Base-by-base conservation (phyloP, 805 yeast species). In the Dipodascopsis uninucleata region DNA sequence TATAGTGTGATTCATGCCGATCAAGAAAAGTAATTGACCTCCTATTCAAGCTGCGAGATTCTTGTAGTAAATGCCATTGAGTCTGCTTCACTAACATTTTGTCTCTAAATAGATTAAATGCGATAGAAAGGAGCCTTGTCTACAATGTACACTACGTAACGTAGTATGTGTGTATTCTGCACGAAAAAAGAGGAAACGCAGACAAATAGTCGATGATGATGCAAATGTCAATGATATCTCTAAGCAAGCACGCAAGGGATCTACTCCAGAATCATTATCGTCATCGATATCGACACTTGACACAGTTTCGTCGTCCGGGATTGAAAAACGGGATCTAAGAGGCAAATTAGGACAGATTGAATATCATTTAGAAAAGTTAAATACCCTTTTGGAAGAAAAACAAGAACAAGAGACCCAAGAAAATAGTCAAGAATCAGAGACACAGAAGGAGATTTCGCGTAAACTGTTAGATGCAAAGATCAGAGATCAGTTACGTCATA, bases 131-230 rank as follows among this genome's bases (percentile, higher is more conserved):
- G 44, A 47, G 17, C 52, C 52, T 14, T 47, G 52, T 34, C 35
- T 47, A 21, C 52, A 47, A 23, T 47, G 52, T 33, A 43, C 48
- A 6, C 26, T 47, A 16, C 43, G 52, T 31, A 44, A 33, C 7
- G 52, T 47, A 16, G 36, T 47, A 23, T 47, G 52, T 28, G 52
- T 47, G 12, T 47, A 36, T 21, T 47, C 52, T 22, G 35, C 52
- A 23, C 43, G 52, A 18, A 47, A 47, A 41, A 47, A 47, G 24
- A 41, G 52, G 29, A 47, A 47, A 25, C 45, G 45, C 23, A 41
- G 49, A n/a, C n/a, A n/a, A n/a, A n/a, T n/a, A n/a, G n/a, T n/a
- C n/a, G n/a, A n/a, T n/a, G n/a, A n/a, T n/a, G n/a, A n/a, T n/a
- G n/a, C n/a, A n/a, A n/a, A n/a, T n/a, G n/a, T n/a, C n/a, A n/a